Evolutionary conservation across 2,329 filamentous ascomycete species (phyloP), one percentile per base, ranked within the genome.

Genomic region (Fusarium sp.): DNA sequence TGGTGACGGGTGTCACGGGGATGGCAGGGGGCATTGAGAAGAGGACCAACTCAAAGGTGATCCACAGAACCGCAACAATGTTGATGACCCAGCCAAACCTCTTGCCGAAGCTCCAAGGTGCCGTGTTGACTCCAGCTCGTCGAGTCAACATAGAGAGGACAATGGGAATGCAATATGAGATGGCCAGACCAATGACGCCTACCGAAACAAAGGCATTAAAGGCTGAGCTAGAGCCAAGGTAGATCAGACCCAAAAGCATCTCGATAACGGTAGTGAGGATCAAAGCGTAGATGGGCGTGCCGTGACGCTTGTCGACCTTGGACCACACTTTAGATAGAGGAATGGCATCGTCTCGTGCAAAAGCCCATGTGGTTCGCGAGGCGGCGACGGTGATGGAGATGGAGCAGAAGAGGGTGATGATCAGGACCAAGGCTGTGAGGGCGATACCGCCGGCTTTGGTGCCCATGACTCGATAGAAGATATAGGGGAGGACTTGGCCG

Each of bases 121-220:
- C 93, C 67, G 90, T 83, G 56, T 86, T 85, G 20, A 95, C 89
- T 42, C 90, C 87, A 56, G 88, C 86, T 13, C 93, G 88, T 9
- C 89, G 87, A 10, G 92, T 89, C 1, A 94, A 76, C 14, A 95
- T 83, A 4, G 88, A 92, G 58, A 95, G 90, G 9, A 94, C 82
- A 62, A 95, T 94, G 0, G 93, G 93, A 27, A 94, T 87, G 8
- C 91, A 93, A 79, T 95, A 95, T 0, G 92, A 94, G 11, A 90
- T 90, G 0, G 90, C 92, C 0, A 95, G 87, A 70, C 92, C 94
- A 78, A 95, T 94, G 3, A 93, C 95, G 1, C 93, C 93, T 0
- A 94, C 93, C 9, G 93, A 92, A 0, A 93, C 94, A 80, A 95
- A 95, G 10, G 90, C 91, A 84, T 92, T 93, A 83, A 95, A 95